Evolutionary conservation across 805 yeast genomes (phyloP), one percentile per base, ranked within the genome.

Genomic region (Isabelozyma gotoi): DNA sequence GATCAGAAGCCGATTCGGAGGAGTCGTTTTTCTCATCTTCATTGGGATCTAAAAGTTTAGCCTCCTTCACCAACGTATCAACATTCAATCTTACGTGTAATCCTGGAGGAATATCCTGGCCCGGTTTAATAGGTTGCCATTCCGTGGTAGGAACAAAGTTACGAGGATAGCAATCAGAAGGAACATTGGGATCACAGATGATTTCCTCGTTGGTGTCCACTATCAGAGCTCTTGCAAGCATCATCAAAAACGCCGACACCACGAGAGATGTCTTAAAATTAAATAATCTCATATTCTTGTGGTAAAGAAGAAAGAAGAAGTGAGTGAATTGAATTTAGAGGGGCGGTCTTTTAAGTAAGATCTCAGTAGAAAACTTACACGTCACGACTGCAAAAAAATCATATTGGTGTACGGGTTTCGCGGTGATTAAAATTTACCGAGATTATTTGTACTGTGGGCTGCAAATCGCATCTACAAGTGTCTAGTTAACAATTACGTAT

Each of bases 21-120:
- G 41, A 51, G 21, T 42, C 43, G 7, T 40, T 44, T 8, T 45
- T 51, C 4, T 44, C 49, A 7, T 44, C 52, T 12, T 57, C 67
- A 4, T 57, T 56, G 11, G 49, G 48, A 19, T 69, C 76, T 47
- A 80, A 52, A 4, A 84, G 47, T 50, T 81, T 85, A 1, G 96
- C 97, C 60, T 84, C 86, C 53, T 76, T 80, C 19, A 66, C 62
- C 15, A 85, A 83, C 0, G 90, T 82, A n/a, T 84, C 88, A 44
- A 90, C 64, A 59, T 88, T 84, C 51, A 91, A 54, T 50, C 88
- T 73, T 10, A 90, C 80, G 60, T 87, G 91, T 27, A 87, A 63
- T 0, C 97, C 98, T 5, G 78, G 78, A 0, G 97, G 96, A 3
- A 91, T 73, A 6, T 77, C 73, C 55, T 88, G 96, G n/a, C 83